These are phyloP conservation scores for Rhexocercosporidium sp. DNA, from an alignment of 2,329 filamentous ascomycete genomes.

Conservation along the genomic window DNA sequence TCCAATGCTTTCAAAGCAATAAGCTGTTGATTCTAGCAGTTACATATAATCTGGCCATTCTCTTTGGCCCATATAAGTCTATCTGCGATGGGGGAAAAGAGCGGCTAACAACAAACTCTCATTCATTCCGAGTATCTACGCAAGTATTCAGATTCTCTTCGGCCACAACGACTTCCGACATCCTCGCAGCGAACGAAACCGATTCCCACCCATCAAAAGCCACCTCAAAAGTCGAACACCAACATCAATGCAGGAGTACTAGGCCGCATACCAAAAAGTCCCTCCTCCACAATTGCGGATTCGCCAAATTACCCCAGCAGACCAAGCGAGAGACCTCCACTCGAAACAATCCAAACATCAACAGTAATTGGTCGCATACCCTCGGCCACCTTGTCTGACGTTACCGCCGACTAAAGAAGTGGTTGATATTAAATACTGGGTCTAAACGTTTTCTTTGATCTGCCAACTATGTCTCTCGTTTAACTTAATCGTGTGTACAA, in stretches of 20 bases:
- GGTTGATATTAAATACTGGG: background rate
- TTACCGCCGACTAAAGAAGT: background rate
- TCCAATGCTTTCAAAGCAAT: too few relatives aligned
- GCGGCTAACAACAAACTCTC: too few relatives aligned
- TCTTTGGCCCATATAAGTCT: too few relatives aligned
- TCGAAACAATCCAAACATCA: background rate
- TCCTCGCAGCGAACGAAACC: background rate
- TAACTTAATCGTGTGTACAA: background rate
- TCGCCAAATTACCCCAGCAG: background rate
- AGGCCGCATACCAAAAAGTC: background rate
- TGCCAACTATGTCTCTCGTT: background rate
- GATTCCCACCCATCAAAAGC: background rate
- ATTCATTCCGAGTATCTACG: too few relatives aligned
- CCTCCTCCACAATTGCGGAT: background rate
- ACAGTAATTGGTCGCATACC: background rate
- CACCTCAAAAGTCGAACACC: background rate
- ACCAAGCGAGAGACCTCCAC: background rate
- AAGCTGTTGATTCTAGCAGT: too few relatives aligned
- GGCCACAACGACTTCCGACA: background rate
- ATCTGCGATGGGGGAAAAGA: too few relatives aligned
- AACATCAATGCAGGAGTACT: background rate
- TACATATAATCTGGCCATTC: too few relatives aligned
- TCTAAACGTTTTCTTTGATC: background rate
- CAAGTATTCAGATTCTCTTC: background rate
- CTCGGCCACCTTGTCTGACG: slow-evolving; percentile 2